Evolutionary conservation across 208 protist species (phyloP).

Genomic region (Angomonas desouzai): DNA sequence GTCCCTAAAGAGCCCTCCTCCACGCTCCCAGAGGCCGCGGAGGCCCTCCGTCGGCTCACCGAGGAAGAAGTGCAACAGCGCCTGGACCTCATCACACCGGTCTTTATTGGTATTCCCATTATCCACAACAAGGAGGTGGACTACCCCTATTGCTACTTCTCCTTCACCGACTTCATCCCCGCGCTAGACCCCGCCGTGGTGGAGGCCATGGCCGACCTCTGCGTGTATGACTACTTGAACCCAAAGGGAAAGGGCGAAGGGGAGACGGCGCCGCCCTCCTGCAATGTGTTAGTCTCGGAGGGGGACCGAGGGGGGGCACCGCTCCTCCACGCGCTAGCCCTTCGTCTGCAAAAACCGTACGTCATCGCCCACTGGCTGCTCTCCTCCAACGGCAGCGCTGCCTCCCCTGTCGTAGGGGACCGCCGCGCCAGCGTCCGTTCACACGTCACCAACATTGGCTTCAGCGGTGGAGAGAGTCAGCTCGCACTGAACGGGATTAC

Average conservation of each 20-base stretch:
- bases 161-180: slow-evolving; percentile 37
- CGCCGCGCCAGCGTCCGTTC: background rate
- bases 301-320: slow-evolving; percentile 34
- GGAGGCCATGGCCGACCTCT: slow-evolving; percentile 40
- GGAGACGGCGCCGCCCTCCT: slow-evolving; percentile 3
- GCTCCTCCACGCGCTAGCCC: slow-evolving; percentile 27
- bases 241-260: background rate
- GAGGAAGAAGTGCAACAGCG: slow-evolving; percentile 13
- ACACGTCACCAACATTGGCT: slow-evolving; percentile 19
- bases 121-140: slow-evolving; percentile 14
- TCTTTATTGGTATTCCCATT: slow-evolving; percentile 28
- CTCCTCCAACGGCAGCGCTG: background rate
- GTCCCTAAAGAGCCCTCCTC: too few species aligned
- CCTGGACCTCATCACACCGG: slow-evolving; percentile 13
- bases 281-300: slow-evolving; percentile 37
- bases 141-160: slow-evolving; percentile 39
- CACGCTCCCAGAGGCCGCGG: slow-evolving; percentile 9
- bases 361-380: slow-evolving; percentile 30
- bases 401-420: background rate
- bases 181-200: slow-evolving; percentile 27
- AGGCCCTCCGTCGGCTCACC: slow-evolving; percentile 16
- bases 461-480: slow-evolving; percentile 29
- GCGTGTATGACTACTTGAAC: slow-evolving; percentile 19
- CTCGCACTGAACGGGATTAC: slow-evolving; percentile 21
- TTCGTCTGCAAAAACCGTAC: slow-evolving; percentile 26